Conservation (phyloP, 2,329 filamentous ascomycete species). For the Aspergillus fructus region DNA sequence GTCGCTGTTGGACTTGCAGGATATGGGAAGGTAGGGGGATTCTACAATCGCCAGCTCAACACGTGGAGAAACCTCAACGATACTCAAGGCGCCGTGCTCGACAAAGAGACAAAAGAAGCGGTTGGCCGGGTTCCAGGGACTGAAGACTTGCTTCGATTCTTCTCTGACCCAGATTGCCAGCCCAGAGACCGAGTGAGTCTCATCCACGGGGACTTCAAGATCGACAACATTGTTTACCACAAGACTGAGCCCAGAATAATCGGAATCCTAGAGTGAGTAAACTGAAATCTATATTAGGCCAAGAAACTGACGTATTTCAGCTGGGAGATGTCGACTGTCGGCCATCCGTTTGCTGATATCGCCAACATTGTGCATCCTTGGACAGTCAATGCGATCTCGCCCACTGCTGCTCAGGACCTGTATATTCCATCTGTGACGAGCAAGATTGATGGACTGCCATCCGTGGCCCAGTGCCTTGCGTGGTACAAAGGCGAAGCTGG, state of each 20-base stretch:
- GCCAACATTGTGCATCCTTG: slow-evolving; percentile 1
- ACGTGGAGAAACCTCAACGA: slow-evolving; percentile 78
- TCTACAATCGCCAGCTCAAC: slow-evolving; percentile 81
- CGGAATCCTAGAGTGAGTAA: slow-evolving; percentile 70
- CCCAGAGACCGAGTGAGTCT: slow-evolving; percentile 75
- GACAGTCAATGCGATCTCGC: background rate
- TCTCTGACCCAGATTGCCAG: slow-evolving; percentile 65
- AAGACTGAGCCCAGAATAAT: slow-evolving; percentile 83
- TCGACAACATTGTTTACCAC: slow-evolving; percentile 86
- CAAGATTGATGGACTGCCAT: background rate
- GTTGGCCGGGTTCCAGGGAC: slow-evolving; percentile 86
- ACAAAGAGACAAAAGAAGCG: slow-evolving; percentile 71
- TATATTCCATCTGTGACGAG: background rate
- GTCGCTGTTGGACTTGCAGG: slow-evolving; percentile 64
- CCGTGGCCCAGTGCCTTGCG: background rate
- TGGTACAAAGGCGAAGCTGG: background rate
- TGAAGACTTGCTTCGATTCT: slow-evolving; percentile 75
- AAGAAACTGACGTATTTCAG: background rate
- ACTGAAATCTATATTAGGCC: no score
- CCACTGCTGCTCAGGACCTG: background rate
- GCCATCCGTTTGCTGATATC: background rate
- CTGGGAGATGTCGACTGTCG: background rate
- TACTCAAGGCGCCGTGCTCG: slow-evolving; percentile 71
- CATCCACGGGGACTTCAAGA: slow-evolving; percentile 96
- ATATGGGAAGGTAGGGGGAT: slow-evolving; percentile 73